Evolutionary conservation across 768 basidiomycete species (phyloP).

Genomic region (Lactarius hengduanensis): DNA sequence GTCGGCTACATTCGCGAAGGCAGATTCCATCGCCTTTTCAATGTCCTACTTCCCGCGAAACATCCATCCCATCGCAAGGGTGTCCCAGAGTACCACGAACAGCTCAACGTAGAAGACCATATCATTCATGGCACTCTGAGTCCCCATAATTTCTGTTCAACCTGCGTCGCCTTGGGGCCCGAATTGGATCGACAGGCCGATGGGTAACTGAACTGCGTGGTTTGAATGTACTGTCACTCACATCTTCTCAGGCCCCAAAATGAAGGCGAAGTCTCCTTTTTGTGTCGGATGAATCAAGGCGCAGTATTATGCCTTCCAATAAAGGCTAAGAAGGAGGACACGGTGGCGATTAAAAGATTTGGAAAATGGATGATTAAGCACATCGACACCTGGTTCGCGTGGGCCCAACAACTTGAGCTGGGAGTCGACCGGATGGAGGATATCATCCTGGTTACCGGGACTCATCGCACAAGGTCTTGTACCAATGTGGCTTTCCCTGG

Average conservation of each 20-base stretch:
- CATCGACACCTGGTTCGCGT: not conserved
- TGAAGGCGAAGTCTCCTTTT: not conserved
- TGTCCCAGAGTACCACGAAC: slow-evolving; percentile 1
- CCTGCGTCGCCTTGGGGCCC: not conserved
- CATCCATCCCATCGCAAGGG: not conserved
- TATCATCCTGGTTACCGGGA: not conserved
- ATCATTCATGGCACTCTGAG: not conserved
- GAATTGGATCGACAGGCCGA: not conserved
- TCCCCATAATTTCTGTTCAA: not conserved
- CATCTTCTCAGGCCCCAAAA: not conserved
- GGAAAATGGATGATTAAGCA: not conserved
- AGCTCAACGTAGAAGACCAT: not conserved
- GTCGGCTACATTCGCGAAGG: slow-evolving; percentile 1
- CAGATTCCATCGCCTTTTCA: not conserved
- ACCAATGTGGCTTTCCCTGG: not conserved
- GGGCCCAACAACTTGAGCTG: not conserved
- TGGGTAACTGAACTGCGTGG: not conserved
- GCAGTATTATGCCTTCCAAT: not conserved
- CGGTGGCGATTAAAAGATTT: not conserved
- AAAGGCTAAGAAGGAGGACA: not conserved
- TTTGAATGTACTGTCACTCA: not conserved
- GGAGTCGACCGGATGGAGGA: not conserved
- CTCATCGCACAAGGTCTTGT: not conserved
- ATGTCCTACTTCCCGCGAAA: not conserved
- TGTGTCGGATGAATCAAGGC: not conserved